Conservation (phyloP, 163 green algal species). For the Scenedesmus sp. region DNA sequence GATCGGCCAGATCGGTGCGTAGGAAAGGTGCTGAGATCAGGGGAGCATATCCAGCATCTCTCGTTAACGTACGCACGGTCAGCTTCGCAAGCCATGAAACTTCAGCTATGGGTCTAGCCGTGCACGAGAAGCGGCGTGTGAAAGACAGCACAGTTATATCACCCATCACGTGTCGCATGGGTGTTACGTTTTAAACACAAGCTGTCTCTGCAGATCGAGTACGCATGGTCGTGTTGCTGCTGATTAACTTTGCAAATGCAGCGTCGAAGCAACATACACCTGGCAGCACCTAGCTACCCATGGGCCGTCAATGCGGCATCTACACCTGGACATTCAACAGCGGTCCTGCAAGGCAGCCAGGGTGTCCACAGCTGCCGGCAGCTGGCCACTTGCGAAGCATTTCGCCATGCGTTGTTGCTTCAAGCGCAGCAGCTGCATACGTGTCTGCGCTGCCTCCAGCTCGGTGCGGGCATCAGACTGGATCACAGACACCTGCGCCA, state of each 20-base stretch:
- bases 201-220: neutral
- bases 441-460: constrained; percentile 33
- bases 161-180: neutral
- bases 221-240: no score
- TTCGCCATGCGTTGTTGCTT: constrained; percentile 25
- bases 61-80: neutral
- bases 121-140: neutral
- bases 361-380: neutral
- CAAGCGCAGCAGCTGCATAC: constrained; percentile 36
- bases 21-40: neutral
- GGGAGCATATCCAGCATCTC: neutral
- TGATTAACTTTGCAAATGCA: no score
- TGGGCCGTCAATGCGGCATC: neutral
- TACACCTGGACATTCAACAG: neutral
- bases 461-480: constrained; percentile 33
- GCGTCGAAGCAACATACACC: no score
- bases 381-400: neutral
- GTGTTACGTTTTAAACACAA: neutral
- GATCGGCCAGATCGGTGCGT: neutral
- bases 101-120: neutral
- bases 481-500: constrained; percentile 27
- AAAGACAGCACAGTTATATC: neutral
- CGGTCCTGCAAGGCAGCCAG: neutral
- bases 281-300: neutral
- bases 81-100: neutral